Base-by-base conservation (phyloP, 768 basidiomycete genomes). In the Antrodiella citrinella region DNA sequence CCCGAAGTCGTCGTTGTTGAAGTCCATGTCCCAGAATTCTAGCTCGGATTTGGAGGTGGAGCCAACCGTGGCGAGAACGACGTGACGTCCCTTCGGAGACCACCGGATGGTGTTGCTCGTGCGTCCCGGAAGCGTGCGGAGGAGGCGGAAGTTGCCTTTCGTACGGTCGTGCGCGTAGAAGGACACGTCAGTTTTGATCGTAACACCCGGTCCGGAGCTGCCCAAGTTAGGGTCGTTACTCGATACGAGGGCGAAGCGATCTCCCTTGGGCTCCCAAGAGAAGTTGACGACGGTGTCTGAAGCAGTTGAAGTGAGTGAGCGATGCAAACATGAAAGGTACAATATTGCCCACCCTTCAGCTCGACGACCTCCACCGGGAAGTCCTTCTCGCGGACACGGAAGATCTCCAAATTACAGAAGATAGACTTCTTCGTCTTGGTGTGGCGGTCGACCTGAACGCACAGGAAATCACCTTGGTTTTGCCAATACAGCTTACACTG, bases 401-500 rank as follows among this genome's bases (percentile, higher is more conserved):
- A 98, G 51, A 99, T 87, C 72, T 99, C 96, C 53, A 99, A 75
- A 67, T 97, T 99, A 69, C 94, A 95, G 73, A 92, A 97, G 24
- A 89, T 91, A 3, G 93, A 93, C 71, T 98, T 98, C 70, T 95
- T 96, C 3, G 95, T 95, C 72, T 98, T 98, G 21, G 93, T 94
- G 66, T 96, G 93, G 45, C 95, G 86, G 70, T 98, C 96, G 49
- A 99, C 96, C 71, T 96, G 97, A 67, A 98, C 95, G 62, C 96
- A 98, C 13, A 99, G 80, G 72, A 91, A 98, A 67, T 98, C 93
- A 26, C 95, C 96, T 64, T 93, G 89, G 61, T 93, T 95, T 72
- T 99, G 96, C 93, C 92, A 99, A 68, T 87, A 86, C 40, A 99
- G 78, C 71, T 96, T 96, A 67, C 95, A 97, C 94, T 98, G 61